phyloP scores from a whole-genome alignment of 2,329 filamentous ascomycete genomes.

The Phialophora verrucosa region DNA sequence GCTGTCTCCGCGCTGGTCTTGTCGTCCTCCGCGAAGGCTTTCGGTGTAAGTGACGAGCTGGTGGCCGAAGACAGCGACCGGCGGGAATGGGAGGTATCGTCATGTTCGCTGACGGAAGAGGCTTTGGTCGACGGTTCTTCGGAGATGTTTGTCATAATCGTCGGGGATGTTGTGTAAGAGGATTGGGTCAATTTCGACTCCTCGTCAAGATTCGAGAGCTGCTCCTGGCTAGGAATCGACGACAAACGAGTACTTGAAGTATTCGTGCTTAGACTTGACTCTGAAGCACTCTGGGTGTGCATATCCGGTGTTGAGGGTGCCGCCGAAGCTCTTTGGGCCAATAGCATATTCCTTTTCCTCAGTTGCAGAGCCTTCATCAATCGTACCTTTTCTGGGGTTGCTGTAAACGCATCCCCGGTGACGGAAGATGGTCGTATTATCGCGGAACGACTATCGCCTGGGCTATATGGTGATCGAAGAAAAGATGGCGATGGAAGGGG shows the following conservation, averaged over 20 bases:
- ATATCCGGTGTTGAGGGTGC: constrained; percentile 12
- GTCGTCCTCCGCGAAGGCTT: constrained; percentile 28
- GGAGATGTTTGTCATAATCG: constrained; percentile 39
- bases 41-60: constrained; percentile 38
- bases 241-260: constrained; percentile 22
- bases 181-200: constrained; percentile 42
- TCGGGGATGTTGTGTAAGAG: constrained; percentile 39
- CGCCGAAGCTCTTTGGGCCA: constrained; percentile 39
- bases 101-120: constrained; percentile 44
- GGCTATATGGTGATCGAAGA: constrained; percentile 27
- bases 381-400: constrained; percentile 86
- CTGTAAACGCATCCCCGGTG: constrained; percentile 46
- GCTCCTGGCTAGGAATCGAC: constrained; percentile 29
- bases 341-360: constrained; percentile 75
- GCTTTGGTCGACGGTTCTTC: constrained; percentile 44
- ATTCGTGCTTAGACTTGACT: constrained; percentile 21
- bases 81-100: constrained; percentile 28
- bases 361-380: constrained; percentile 94
- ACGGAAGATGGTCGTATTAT: constrained; percentile 31
- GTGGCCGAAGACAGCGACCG: constrained; percentile 37
- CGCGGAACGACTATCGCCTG: constrained; percentile 28
- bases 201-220: constrained; percentile 32
- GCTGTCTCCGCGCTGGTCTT: constrained; percentile 1
- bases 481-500: constrained; percentile 36
- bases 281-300: constrained; percentile 24